Evolutionary conservation across 352 stramenopile genomes (phyloP).

Genomic region (Phytophthora citricola): DNA sequence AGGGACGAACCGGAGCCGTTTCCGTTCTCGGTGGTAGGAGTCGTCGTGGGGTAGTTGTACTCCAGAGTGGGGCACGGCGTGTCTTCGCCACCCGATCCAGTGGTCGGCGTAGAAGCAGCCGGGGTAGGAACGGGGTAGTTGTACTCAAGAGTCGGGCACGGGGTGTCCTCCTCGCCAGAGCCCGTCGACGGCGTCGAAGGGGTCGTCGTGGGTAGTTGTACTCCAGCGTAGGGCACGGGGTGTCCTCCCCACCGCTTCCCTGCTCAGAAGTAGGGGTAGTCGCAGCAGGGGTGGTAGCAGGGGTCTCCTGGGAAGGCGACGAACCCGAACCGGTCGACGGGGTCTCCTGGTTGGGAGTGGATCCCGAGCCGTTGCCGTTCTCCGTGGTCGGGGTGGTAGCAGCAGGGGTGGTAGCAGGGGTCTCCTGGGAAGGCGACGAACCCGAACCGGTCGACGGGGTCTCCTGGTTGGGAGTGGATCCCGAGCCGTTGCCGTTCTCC

Average conservation of each 20-base stretch:
- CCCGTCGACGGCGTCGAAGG: not conserved
- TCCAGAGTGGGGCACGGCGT: slow-evolving; percentile 31
- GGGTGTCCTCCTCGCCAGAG: slow-evolving; percentile 15
- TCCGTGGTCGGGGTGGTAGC: slow-evolving; percentile 9
- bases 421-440: no score
- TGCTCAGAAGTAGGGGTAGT: not conserved
- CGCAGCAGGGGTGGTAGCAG: not conserved
- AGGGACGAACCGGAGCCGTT: slow-evolving; percentile 3
- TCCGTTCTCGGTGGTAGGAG: slow-evolving; percentile 4
- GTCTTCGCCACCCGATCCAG: slow-evolving; percentile 11
- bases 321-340: slow-evolving; percentile 4
- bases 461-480: slow-evolving; percentile 10
- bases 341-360: slow-evolving; percentile 9
- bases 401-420: not conserved
- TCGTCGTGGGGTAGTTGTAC: slow-evolving; percentile 29
- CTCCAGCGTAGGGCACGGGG: slow-evolving; percentile 26
- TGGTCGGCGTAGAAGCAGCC: not conserved
- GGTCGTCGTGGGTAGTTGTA: slow-evolving; percentile 20
- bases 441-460: not conserved
- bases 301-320: not conserved
- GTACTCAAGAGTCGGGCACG: slow-evolving; percentile 33
- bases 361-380: slow-evolving; percentile 1
- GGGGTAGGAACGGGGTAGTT: slow-evolving; percentile 6
- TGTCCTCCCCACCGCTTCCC: slow-evolving; percentile 19
- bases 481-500: not conserved